A percentile compares a stretch with the other conserved stretches of the same genome.
Evolutionary conservation across 164 flowering plant genomes (phyloP).

Genomic region (Chimonanthus salicifolius): DNA sequence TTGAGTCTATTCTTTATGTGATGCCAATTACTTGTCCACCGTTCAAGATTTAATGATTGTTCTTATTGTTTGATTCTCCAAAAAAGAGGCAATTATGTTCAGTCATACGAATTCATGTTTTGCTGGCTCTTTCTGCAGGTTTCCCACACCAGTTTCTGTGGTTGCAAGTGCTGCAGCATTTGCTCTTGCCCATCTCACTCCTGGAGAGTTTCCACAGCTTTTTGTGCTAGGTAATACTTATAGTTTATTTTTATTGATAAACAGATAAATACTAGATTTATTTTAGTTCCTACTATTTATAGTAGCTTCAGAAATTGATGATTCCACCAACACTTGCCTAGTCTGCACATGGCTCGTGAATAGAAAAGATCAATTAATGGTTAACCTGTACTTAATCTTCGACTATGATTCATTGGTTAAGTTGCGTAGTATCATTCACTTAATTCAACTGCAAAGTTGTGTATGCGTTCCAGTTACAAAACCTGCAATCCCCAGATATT

Average conservation of each 20-base stretch:
- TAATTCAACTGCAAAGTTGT: too few species aligned
- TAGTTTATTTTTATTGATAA: neutral
- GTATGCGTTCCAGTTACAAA: too few species aligned
- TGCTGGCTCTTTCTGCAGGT: constrained; percentile 44
- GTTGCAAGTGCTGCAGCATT: constrained; percentile 75
- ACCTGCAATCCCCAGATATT: too few species aligned
- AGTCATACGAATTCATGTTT: neutral
- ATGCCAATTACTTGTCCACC: neutral
- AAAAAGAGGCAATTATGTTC: neutral
- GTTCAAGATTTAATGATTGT: neutral
- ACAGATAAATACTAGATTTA: too few species aligned
- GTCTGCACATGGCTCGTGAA: too few species aligned
- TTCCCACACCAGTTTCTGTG: constrained; percentile 82
- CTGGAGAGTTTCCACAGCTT: constrained; percentile 92
- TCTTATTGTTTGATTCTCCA: neutral
- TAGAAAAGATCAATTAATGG: too few species aligned
- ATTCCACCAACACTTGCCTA: too few species aligned
- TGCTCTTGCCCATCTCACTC: constrained; percentile 90
- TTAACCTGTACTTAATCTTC: too few species aligned
- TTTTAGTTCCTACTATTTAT: too few species aligned
- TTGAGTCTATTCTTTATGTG: too few species aligned
- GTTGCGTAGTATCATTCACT: too few species aligned
- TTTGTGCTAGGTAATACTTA: constrained; percentile 71
- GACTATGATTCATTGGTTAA: too few species aligned
- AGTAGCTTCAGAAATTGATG: neutral